Evolutionary conservation across 768 basidiomycete genomes (phyloP).

Genomic region (Pleurotus giganteus): DNA sequence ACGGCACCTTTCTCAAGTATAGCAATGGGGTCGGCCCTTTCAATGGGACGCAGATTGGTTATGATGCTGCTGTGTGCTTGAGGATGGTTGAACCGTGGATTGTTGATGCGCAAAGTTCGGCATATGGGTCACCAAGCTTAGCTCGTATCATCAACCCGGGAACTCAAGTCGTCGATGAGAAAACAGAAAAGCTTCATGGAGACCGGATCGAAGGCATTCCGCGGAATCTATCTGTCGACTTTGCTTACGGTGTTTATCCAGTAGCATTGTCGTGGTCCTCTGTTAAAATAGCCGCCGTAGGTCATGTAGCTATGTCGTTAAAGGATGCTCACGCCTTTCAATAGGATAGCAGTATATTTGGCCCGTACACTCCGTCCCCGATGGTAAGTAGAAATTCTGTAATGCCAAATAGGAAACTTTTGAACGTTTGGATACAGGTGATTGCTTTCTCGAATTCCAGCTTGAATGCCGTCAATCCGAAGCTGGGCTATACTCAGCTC

Average conservation of each 20-base stretch:
- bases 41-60: slow-evolving; percentile 31
- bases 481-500: too few relatives aligned
- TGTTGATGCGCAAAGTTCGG: slow-evolving; percentile 34
- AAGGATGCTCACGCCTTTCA: too few relatives aligned
- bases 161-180: slow-evolving; percentile 21
- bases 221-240: neutral
- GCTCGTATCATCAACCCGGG: slow-evolving; percentile 28
- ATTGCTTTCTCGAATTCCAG: too few relatives aligned
- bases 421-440: too few relatives aligned
- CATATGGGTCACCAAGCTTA: slow-evolving; percentile 26
- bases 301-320: too few relatives aligned
- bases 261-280: neutral
- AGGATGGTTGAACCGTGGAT: slow-evolving; percentile 41
- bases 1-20: slow-evolving; percentile 25
- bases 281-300: neutral
- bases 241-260: neutral
- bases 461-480: too few relatives aligned
- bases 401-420: too few relatives aligned
- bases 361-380: too few relatives aligned
- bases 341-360: too few relatives aligned
- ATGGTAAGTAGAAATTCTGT: too few relatives aligned
- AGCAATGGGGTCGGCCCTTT: slow-evolving; percentile 19
- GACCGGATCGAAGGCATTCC: neutral
- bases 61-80: slow-evolving; percentile 37
- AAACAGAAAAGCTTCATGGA: slow-evolving; percentile 8